Evolutionary conservation across 1,139 yeast genomes (phyloP), one percentile per base, ranked within the genome.

Genomic region (Debaryomycetaceae sp.): DNA sequence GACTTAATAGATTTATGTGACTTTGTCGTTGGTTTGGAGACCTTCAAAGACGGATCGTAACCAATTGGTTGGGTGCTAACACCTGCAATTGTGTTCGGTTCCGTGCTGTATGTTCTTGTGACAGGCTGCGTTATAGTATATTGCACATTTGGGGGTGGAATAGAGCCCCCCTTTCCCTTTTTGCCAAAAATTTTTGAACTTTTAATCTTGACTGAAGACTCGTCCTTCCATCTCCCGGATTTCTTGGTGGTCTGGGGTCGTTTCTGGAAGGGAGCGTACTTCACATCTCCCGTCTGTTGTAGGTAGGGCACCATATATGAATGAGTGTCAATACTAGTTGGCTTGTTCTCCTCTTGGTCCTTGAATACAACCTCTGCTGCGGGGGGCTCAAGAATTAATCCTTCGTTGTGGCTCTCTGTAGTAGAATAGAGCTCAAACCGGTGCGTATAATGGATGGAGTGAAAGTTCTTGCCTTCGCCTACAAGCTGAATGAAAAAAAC

Each of bases 331-430:
- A 56, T 42, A 3, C 59, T 24, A 2, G 44, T 37, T 3, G 50
- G 37, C 6, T 45, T 50, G 2, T 68, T 62, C 20, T 66, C 66
- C 27, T 67, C 56, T 39, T 55, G 41, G 9, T 53, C 49, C n/a
- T 54, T 11, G 4, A 37, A 37, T 14, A 14, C 4, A 17, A 20
- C 31, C 17, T 24, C 27, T 6, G 33, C 58, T 2, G 63, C 53
- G 2, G 37, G 43, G 5, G 66, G 66, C 11, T 62, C 51, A 1
- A 78, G 48, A 34, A 91, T 93, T 39, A 46, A 20, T 2, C 30
- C 24, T 3, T 41, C 31, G 24, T 42, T 33, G 22, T 37, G 41
- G 4, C 31, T 33, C 13, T 33, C 37, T n/a, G 34, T 38, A 69
- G 65, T 63, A 4, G 60, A 58, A 5, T 53, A 44, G 42, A 66